Evolutionary conservation across 345 rosid genomes (phyloP).

Genomic region (Citrus trifoliata): DNA sequence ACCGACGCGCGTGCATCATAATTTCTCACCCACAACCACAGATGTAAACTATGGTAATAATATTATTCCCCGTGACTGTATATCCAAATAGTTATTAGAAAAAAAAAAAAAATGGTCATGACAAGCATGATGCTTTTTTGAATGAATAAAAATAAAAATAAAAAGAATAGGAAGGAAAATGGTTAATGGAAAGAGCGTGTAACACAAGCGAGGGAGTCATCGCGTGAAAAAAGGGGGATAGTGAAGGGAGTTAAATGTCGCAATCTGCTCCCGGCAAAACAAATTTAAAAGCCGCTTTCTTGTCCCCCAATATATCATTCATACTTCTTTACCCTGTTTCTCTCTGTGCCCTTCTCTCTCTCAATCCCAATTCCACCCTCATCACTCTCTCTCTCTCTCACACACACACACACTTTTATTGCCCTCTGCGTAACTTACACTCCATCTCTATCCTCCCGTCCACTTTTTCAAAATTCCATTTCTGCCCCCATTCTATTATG

Average conservation of each 20-base stretch:
- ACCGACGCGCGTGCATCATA: slow-evolving; percentile 17
- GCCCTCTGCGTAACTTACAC: slow-evolving; percentile 15
- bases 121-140: no score
- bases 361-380: background rate
- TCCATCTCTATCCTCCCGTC: background rate
- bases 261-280: slow-evolving; percentile 38
- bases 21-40: background rate
- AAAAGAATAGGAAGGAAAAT: background rate
- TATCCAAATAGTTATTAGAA: no score
- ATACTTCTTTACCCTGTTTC: slow-evolving; percentile 36
- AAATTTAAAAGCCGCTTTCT: slow-evolving; percentile 49
- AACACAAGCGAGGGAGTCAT: background rate
- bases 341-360: slow-evolving; percentile 31
- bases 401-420: background rate
- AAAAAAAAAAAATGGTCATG: no score
- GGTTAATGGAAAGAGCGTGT: background rate
- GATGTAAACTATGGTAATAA: no score
- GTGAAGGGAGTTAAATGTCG: slow-evolving; percentile 33
- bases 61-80: no score
- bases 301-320: slow-evolving; percentile 47
- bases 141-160: no score
- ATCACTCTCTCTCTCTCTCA: no score
- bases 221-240: background rate
- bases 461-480: background rate
- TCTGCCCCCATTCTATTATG: no score